Base-by-base conservation (phyloP, 148 eudicot species). In the Agrostemma githago region DNA sequence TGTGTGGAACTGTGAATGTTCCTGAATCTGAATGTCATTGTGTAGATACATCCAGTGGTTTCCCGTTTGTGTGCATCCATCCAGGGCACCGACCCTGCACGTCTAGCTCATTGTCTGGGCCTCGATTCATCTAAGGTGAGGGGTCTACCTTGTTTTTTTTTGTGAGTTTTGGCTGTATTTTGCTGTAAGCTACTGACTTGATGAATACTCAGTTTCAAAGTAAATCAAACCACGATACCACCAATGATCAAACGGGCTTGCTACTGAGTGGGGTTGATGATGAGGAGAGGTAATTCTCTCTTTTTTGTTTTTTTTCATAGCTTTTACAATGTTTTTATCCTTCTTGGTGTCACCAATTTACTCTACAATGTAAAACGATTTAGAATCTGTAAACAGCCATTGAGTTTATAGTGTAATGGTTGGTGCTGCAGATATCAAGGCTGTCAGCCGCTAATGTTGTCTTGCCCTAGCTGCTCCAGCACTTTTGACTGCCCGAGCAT, bases 41-140 rank as follows among this genome's bases (percentile, higher is more conserved):
- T 85, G 86, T 88, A 90, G 99, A 92, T 96, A 68, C 96, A 92
- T 83, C 97, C 99, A 71, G 99, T 96, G 74, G 90, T 96, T 78
- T 89, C 96, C 72, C 99, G 99, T 73, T 84, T 96, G 53, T 96
- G 99, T 83, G 97, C 99, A 76, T 85, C 96, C 79, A 96, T 96
- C 79, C 90, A 96, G 82, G 99, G 99, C 40, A 96, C 99, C 64
- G 86, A 92, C 79, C 99, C 99, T 79, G 88, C 99, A 68, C 96
- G 90, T 79, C 81, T 96, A 75, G 99, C 97, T 66, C 90, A 90
- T 76, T 96, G 99, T 84, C 85, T 92, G 78, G 99, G 99, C 69
- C 96, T 96, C 72, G 97, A 96, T 81, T 78, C 99, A 70, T 87
- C 92, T 19, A 96, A 96, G 98, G 98, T 93, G 72, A 11, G 56